Base-by-base conservation (phyloP, 805 yeast species). In the Nakazawaea sp. region DNA sequence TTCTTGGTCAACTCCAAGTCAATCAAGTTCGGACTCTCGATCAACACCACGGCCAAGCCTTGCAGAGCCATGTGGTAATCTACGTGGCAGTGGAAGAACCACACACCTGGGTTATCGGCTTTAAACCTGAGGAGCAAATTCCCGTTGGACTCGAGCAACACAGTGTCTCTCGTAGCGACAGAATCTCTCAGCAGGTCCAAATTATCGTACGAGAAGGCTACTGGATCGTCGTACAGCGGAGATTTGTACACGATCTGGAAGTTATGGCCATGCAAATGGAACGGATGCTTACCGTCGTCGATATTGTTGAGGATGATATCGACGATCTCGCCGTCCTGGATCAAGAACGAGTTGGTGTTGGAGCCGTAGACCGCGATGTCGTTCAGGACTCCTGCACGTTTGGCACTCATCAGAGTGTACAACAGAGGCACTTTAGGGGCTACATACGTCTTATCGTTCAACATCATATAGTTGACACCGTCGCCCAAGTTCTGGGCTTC, bases 1-100 rank as follows among this genome's bases (percentile, higher is more conserved):
- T 73, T 68, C 0, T 58, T 58, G 8, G 75, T 72, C 24, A 81
- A 53, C 25, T 64, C 62, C 36, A 63, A 49, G n/a, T n/a, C n/a
- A n/a, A n/a, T n/a, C n/a, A n/a, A n/a, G n/a, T n/a, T n/a, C 16
- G 92, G 90, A 21, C 82, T 84, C 56, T 83, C 94, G 29, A 83
- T 64, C 26, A 83, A 70, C 2, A 75, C 73, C 35, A 81, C 64
- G 6, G 89, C 89, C 38, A 83, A 66, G 20, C 94, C 94, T 61
- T 83, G 92, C 47, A 77, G 81, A 9, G 38, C 38, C 55, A 83
- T 70, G 59, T 83, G 94, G 81, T 88, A 83, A 51, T 83, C 90
- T 38, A 83, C 74, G 53, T 85, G 95, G 59, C 97, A 88, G 56
- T 88, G 97, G 78, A 88, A 83, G 43, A 82, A 75, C 96, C 96